Conservation (phyloP, 2,329 filamentous ascomycete species). For the Coniochaeta ligniaria region DNA sequence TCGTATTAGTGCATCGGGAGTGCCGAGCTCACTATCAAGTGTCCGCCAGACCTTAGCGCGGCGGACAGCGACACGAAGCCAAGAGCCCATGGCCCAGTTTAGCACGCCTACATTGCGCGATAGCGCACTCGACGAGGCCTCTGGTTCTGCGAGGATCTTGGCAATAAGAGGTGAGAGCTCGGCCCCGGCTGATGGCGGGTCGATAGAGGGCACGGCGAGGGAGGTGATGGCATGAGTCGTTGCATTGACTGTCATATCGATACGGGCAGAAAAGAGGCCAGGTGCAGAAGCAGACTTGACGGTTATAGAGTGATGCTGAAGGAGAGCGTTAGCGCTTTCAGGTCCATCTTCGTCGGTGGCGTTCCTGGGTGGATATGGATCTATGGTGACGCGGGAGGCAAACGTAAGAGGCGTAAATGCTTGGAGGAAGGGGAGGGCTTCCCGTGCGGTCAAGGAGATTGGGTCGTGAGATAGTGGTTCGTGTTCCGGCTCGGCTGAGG, state of each 20-base stretch:
- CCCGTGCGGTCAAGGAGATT: constrained; percentile 49
- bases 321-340: constrained; percentile 15
- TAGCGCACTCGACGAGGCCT: constrained; percentile 29
- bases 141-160: constrained; percentile 26
- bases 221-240: constrained; percentile 40
- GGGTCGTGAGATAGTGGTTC: constrained; percentile 58
- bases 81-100: constrained; percentile 62
- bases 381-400: constrained; percentile 41
- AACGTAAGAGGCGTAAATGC: constrained; percentile 64
- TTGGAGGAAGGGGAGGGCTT: constrained; percentile 63
- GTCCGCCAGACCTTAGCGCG: constrained; percentile 57
- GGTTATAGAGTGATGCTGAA: constrained; percentile 51
- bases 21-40: constrained; percentile 40
- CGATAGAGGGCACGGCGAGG: constrained; percentile 47
- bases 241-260: constrained; percentile 54
- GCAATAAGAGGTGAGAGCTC: constrained; percentile 52
- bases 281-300: constrained; percentile 36
- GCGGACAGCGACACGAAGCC: constrained; percentile 53
- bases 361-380: constrained; percentile 25
- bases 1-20: constrained; percentile 20
- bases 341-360: constrained; percentile 4
- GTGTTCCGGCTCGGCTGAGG: constrained; percentile 24
- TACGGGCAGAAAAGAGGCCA: constrained; percentile 48
- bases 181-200: constrained; percentile 48
- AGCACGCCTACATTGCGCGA: constrained; percentile 51